Conservation (phyloP, 2,329 filamentous ascomycete genomes). For the Fusarium sp. region DNA sequence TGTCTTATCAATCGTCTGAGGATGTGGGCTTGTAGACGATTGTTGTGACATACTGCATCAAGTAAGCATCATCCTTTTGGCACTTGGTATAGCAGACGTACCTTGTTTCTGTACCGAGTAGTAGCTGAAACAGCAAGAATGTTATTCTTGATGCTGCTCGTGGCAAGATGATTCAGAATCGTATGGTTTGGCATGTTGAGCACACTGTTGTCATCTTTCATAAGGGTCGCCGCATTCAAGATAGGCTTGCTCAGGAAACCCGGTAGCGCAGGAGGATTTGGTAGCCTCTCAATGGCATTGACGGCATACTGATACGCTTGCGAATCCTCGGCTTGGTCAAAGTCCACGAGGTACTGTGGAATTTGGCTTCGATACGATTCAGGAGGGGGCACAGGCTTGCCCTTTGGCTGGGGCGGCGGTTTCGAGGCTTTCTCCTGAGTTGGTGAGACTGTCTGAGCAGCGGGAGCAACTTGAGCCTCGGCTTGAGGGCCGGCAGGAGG, state of each 20-base stretch:
- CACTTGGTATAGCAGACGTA: slow-evolving; percentile 50
- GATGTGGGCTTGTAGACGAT: slow-evolving; percentile 95
- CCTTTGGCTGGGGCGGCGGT: slow-evolving; percentile 54
- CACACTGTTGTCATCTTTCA: slow-evolving; percentile 98
- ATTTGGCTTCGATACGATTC: slow-evolving; percentile 77
- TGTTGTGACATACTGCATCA: slow-evolving; percentile 86
- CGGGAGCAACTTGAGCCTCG: slow-evolving; percentile 14
- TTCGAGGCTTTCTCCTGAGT: slow-evolving; percentile 10
- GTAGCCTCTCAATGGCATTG: slow-evolving; percentile 79
- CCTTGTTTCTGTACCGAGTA: slow-evolving; percentile 97
- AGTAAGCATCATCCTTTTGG: slow-evolving; percentile 17
- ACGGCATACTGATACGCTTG: slow-evolving; percentile 78
- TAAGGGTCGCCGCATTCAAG: slow-evolving; percentile 86
- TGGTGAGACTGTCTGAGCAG: slow-evolving; percentile 13
- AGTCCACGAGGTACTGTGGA: slow-evolving; percentile 85
- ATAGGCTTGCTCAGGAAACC: slow-evolving; percentile 95
- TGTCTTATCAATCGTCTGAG: slow-evolving; percentile 57
- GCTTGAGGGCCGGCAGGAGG: slow-evolving; percentile 49
- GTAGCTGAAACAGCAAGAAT: slow-evolving; percentile 95
- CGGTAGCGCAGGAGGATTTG: slow-evolving; percentile 84
- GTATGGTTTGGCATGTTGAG: slow-evolving; percentile 97
- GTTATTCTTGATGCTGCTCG: slow-evolving; percentile 97
- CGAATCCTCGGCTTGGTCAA: slow-evolving; percentile 85
- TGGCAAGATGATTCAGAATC: slow-evolving; percentile 94
- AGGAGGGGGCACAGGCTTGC: slow-evolving; percentile 65